phyloP scores from a whole-genome alignment of 352 stramenopile species.

The Albugo laibachii region DNA sequence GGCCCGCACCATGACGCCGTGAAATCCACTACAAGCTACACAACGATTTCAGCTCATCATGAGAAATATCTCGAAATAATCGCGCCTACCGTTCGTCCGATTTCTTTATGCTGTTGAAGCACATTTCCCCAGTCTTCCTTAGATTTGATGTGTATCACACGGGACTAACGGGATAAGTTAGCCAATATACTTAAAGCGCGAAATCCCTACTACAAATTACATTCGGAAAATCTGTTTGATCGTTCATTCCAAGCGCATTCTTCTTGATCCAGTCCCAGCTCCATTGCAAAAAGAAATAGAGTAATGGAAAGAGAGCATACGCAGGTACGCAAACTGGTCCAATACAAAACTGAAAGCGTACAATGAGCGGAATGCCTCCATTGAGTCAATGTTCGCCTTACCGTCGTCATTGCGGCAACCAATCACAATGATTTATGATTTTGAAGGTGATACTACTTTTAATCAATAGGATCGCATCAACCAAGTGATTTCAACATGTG shows the following conservation, averaged over 20 bases:
- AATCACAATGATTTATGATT: too few relatives aligned
- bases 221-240: constrained; percentile 26
- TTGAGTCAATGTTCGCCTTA: constrained; percentile 1
- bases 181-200: background rate
- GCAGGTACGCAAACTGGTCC: constrained; percentile 53
- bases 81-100: constrained; percentile 27
- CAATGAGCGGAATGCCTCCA: too few relatives aligned
- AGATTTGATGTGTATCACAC: constrained; percentile 49
- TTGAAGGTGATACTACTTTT: too few relatives aligned
- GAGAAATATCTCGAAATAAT: background rate
- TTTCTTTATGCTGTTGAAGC: constrained; percentile 37
- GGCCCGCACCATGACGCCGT: constrained; percentile 77
- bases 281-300: constrained; percentile 41
- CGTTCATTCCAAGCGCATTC: constrained; percentile 30
- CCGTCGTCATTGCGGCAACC: constrained; percentile 13
- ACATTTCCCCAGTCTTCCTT: constrained; percentile 54
- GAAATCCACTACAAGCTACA: constrained; percentile 67
- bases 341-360: constrained; percentile 50
- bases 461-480: too few relatives aligned
- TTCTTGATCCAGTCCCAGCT: constrained; percentile 51
- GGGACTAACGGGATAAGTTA: constrained; percentile 15
- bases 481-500: too few relatives aligned
- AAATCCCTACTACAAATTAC: constrained; percentile 6
- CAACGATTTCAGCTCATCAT: background rate
- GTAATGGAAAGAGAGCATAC: constrained; percentile 53